phyloP scores from a whole-genome alignment of 2,329 filamentous ascomycete genomes.

The Colletotrichum coccodes region DNA sequence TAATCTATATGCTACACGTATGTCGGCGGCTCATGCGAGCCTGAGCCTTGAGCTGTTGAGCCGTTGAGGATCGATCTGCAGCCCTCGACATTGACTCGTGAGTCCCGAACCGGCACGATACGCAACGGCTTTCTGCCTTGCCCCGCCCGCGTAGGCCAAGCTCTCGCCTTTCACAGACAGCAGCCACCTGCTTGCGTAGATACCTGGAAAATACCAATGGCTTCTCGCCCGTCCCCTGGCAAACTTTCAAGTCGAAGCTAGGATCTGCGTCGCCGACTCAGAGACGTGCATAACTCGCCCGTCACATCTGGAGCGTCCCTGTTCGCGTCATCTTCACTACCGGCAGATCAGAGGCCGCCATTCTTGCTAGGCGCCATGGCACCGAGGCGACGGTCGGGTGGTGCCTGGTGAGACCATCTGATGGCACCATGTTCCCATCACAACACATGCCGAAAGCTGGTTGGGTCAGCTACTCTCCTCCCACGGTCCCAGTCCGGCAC shows the following conservation, averaged over 20 bases:
- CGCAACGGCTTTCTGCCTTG: neutral
- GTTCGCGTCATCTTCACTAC: neutral
- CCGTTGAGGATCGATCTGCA: neutral
- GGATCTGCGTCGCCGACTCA: slow-evolving; percentile 4
- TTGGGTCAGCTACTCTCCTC: neutral
- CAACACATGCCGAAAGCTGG: neutral
- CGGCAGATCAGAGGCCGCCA: neutral
- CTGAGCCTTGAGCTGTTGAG: neutral
- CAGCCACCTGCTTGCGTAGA: neutral
- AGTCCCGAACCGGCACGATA: neutral
- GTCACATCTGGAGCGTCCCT: neutral
- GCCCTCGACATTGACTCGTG: neutral
- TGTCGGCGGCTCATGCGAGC: slow-evolving; percentile 25
- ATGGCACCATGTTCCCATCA: neutral
- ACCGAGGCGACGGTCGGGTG: neutral
- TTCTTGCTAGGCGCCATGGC: neutral
- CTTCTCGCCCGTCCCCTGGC: neutral
- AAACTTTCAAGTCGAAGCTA: neutral
- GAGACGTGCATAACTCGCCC: neutral
- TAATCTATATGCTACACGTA: slow-evolving; percentile 16
- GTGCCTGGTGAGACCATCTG: neutral
- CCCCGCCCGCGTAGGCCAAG: neutral
- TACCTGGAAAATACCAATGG: neutral
- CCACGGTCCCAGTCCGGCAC: neutral
- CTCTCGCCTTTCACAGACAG: neutral